Conservation (phyloP, 202 grass and related monocot species). For the Miscanthus sacchariflorus region DNA sequence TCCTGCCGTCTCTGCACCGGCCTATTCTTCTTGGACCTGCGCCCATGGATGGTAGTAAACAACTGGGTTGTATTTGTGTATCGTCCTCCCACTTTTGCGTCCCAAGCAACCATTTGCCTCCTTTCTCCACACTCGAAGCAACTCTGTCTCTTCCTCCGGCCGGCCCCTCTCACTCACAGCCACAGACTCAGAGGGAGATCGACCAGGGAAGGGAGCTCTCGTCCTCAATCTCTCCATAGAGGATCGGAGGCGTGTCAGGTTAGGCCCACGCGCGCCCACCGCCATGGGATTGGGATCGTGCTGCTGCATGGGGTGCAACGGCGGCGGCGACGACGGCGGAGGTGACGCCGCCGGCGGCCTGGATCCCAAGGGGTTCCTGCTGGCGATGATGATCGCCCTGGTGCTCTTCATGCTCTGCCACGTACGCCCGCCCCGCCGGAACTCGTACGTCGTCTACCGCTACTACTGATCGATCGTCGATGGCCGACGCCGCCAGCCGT, state of each 20-base stretch:
- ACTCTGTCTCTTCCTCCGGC: neutral
- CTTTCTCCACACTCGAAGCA: conserved; percentile 43
- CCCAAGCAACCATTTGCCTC: conserved; percentile 39
- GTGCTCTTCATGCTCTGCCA: conserved; percentile 76
- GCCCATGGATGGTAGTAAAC: conserved; percentile 23
- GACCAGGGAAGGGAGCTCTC: conserved; percentile 33
- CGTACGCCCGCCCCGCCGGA: conserved; percentile 56
- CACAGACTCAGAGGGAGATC: neutral
- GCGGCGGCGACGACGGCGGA: conserved; percentile 32
- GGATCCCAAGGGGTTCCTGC: conserved; percentile 62
- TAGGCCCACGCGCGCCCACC: neutral
- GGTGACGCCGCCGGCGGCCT: conserved; percentile 6
- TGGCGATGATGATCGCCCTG: conserved; percentile 74
- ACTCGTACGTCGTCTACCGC: conserved; percentile 57
- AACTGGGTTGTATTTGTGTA: neutral
- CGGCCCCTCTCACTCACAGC: neutral
- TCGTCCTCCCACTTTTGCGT: neutral
- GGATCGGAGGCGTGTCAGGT: neutral
- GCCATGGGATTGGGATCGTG: conserved; percentile 70
- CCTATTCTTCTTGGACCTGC: neutral
- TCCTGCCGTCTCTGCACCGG: neutral
- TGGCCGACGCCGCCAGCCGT: neutral
- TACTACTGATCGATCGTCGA: conserved; percentile 31
- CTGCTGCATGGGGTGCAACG: conserved; percentile 54
- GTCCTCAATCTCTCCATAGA: conserved; percentile 8